Percentiles rank a stretch among this genome's conserved stretches.
Conservation (phyloP, 208 protist species). For the Leishmania aethiopica region DNA sequence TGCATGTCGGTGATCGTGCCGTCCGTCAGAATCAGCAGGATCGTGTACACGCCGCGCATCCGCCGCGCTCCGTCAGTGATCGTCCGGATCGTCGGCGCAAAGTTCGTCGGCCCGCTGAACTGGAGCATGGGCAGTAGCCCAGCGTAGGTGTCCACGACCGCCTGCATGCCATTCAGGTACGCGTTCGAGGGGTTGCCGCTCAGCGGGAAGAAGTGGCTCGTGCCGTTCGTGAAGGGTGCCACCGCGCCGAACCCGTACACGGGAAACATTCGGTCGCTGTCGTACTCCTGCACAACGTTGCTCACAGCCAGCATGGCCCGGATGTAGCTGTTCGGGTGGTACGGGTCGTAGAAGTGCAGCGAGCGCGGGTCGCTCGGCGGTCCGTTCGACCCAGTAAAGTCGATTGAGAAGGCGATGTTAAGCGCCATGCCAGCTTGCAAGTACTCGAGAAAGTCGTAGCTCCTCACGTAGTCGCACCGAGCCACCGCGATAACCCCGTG, state of each 20-base stretch:
- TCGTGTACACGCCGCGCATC: conserved; percentile 62
- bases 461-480: conserved; percentile 15
- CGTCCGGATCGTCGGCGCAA: conserved; percentile 39
- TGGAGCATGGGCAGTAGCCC: conserved; percentile 31
- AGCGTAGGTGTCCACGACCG: conserved; percentile 56
- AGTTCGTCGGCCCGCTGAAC: conserved; percentile 76
- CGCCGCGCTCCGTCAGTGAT: conserved; percentile 32
- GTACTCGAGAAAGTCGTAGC: conserved; percentile 62
- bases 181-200: conserved; percentile 39
- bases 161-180: conserved; percentile 60
- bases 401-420: conserved; percentile 70
- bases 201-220: conserved; percentile 61
- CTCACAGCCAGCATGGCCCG: conserved; percentile 46
- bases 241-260: conserved; percentile 50
- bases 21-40: conserved; percentile 89
- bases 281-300: conserved; percentile 54
- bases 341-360: conserved; percentile 56
- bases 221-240: conserved; percentile 36
- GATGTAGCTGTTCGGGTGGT: conserved; percentile 46
- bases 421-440: conserved; percentile 56
- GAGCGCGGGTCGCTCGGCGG: conserved; percentile 46
- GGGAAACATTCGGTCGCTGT: conserved; percentile 50
- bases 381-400: conserved; percentile 78
- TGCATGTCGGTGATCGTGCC: conserved; percentile 79
- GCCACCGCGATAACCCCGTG: conserved; percentile 36